Percentiles rank a stretch among this genome's conserved stretches.
These are phyloP conservation scores for Cyclotella baltica DNA, from an alignment of 108 stramenopile species.

Conservation along the genomic window DNA sequence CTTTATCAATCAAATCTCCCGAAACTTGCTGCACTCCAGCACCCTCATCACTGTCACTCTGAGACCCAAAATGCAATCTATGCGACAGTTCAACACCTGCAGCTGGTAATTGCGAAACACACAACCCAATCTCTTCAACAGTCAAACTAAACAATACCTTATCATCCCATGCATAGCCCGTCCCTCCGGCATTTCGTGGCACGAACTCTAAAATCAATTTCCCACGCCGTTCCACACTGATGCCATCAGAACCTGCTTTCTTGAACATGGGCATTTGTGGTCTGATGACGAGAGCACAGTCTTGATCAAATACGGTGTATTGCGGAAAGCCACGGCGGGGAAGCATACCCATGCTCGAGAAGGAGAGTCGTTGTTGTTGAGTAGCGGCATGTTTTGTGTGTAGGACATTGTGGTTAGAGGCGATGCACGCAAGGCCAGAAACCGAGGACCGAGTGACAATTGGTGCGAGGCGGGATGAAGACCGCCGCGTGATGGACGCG, in stretches of 20 bases:
- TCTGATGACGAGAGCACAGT: slow-evolving; percentile 52
- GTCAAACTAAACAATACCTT: slow-evolving; percentile 56
- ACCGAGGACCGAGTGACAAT: background rate
- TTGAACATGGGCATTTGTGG: slow-evolving; percentile 64
- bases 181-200: slow-evolving; percentile 43
- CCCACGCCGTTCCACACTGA: slow-evolving; percentile 51
- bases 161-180: slow-evolving; percentile 40
- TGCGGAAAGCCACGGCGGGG: slow-evolving; percentile 61
- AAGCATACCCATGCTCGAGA: slow-evolving; percentile 29
- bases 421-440: background rate
- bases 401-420: background rate
- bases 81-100: slow-evolving; percentile 57
- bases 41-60: slow-evolving; percentile 17
- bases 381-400: background rate
- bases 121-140: slow-evolving; percentile 63
- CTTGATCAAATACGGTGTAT: slow-evolving; percentile 61
- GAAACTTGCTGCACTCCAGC: slow-evolving; percentile 16
- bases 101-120: slow-evolving; percentile 55
- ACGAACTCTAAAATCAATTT: slow-evolving; percentile 64
- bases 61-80: slow-evolving; percentile 11
- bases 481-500: slow-evolving; percentile 1
- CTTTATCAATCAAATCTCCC: slow-evolving; percentile 58
- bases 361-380: slow-evolving; percentile 9
- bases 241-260: slow-evolving; percentile 31
- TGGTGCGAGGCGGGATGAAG: background rate